A percentile compares a stretch with the other conserved stretches of the same genome.
These are phyloP conservation scores for Saccharomycopsis babjevae DNA, from an alignment of 805 yeast species.

Conservation along the genomic window DNA sequence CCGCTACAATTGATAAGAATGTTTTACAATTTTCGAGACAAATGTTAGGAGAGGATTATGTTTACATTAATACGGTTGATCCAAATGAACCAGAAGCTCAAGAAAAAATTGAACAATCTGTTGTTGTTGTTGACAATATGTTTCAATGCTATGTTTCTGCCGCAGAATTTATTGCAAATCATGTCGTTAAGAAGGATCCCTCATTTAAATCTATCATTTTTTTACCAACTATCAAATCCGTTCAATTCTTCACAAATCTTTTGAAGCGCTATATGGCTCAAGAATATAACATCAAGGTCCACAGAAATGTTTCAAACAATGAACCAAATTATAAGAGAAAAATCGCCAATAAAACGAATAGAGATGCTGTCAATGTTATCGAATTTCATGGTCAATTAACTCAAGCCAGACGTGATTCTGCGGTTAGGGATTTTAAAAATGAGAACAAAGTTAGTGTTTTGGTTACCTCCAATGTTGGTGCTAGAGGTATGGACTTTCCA, in stretches of 20 bases:
- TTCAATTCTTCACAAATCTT: slow-evolving; percentile 39
- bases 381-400: slow-evolving; percentile 64
- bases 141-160: slow-evolving; percentile 55
- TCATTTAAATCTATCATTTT: slow-evolving; percentile 74
- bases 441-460: slow-evolving; percentile 39
- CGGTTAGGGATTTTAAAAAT: slow-evolving; percentile 45
- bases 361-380: not conserved
- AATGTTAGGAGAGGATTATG: slow-evolving; percentile 43
- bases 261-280: slow-evolving; percentile 1
- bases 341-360: not conserved
- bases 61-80: slow-evolving; percentile 64
- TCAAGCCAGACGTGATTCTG: slow-evolving; percentile 55
- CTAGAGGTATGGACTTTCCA: slow-evolving; percentile 95
- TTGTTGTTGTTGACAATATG: slow-evolving; percentile 43
- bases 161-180: slow-evolving; percentile 32
- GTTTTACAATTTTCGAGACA: slow-evolving; percentile 56
- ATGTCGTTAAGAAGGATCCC: slow-evolving; percentile 21
- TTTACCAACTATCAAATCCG: slow-evolving; percentile 65
- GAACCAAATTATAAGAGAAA: slow-evolving; percentile 1
- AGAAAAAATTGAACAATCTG: slow-evolving; percentile 62
- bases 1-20: slow-evolving; percentile 74
- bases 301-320: slow-evolving; percentile 59
- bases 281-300: slow-evolving; percentile 33
- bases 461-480: slow-evolving; percentile 81
- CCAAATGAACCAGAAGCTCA: slow-evolving; percentile 68